phyloP scores from a whole-genome alignment of 139 green algal genomes.

The Chlorella sp. region DNA sequence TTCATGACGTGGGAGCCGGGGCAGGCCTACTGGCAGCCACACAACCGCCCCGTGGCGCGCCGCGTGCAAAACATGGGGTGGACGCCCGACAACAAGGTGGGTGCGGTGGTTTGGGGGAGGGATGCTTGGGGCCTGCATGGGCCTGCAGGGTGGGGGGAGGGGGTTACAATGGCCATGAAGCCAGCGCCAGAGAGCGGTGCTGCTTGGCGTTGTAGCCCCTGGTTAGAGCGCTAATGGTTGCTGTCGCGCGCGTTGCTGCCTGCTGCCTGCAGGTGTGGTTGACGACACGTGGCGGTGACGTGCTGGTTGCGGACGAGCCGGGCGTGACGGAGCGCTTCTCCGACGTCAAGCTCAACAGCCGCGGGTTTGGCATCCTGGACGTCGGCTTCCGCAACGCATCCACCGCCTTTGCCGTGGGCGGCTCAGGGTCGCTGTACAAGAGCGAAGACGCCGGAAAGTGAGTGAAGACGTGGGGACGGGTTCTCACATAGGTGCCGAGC shows the following conservation, averaged over 20 bases:
- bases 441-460: slow-evolving; percentile 81
- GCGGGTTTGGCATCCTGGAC: slow-evolving; percentile 97
- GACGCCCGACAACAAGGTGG: slow-evolving; percentile 44
- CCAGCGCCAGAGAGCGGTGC: no score
- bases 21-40: slow-evolving; percentile 87
- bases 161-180: no score
- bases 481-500: not conserved
- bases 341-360: slow-evolving; percentile 68
- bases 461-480: not conserved
- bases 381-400: slow-evolving; percentile 64
- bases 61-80: slow-evolving; percentile 94
- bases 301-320: slow-evolving; percentile 51
- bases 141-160: no score
- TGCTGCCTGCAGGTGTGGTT: slow-evolving; percentile 76
- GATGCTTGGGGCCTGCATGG: no score
- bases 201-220: no score
- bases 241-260: no score
- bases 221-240: no score
- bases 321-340: slow-evolving; percentile 68
- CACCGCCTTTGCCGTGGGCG: slow-evolving; percentile 83
- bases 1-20: slow-evolving; percentile 97
- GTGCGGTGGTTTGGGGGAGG: no score
- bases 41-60: slow-evolving; percentile 85
- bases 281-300: slow-evolving; percentile 83
- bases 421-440: slow-evolving; percentile 89